Conservation (phyloP, 164 flowering plant genomes). For the Macadamia tetraphylla region DNA sequence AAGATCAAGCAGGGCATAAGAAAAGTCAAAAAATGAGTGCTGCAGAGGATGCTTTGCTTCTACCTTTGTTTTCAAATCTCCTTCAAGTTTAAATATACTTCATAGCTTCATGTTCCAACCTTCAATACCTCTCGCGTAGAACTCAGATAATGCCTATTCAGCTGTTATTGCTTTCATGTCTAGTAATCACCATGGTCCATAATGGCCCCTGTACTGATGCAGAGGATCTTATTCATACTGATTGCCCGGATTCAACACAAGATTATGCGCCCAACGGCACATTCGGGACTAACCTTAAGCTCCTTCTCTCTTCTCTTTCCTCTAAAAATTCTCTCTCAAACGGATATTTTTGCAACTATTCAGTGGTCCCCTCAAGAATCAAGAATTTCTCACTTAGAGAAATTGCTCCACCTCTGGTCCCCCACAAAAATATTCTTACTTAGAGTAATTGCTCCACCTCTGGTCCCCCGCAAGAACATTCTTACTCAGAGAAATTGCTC, state of each 20-base stretch:
- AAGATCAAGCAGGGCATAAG: too few species aligned
- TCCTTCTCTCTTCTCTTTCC: conserved; percentile 19
- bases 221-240: conserved; percentile 1
- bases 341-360: conserved; percentile 21
- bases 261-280: conserved; percentile 12
- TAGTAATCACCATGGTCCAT: not conserved
- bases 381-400: conserved; percentile 7
- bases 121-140: too few species aligned
- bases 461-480: too few species aligned
- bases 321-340: conserved; percentile 13
- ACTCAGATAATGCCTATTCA: not conserved
- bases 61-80: too few species aligned
- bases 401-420: too few species aligned
- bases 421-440: too few species aligned
- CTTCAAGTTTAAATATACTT: too few species aligned
- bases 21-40: too few species aligned
- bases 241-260: not conserved
- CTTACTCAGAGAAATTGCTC: too few species aligned
- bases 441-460: too few species aligned
- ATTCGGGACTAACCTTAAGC: conserved; percentile 20
- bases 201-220: not conserved
- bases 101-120: too few species aligned
- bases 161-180: not conserved
- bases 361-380: conserved; percentile 17
- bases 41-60: too few species aligned